phyloP scores from a whole-genome alignment of 2,329 filamentous ascomycete genomes.

The Ophiostoma ulmi region DNA sequence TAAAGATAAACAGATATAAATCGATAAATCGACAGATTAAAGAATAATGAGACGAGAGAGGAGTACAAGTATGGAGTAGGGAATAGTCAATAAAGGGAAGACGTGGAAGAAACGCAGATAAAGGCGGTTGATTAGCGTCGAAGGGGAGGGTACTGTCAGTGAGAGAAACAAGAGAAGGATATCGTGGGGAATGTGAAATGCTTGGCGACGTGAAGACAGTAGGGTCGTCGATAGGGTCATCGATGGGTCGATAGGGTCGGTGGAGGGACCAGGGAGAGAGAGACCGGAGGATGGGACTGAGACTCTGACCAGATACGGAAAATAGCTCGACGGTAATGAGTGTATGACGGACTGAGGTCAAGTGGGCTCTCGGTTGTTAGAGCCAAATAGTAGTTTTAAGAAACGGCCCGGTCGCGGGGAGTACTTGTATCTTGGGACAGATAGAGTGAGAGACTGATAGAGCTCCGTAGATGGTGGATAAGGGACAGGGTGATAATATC shows the following conservation, averaged over 20 bases:
- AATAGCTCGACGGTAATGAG: not conserved
- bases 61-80: not conserved
- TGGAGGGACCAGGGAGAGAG: conserved; percentile 9
- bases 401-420: not conserved
- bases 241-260: conserved; percentile 7
- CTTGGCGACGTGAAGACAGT: conserved; percentile 7
- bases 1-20: not conserved
- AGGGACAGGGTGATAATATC: not conserved
- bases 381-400: not conserved
- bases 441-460: not conserved
- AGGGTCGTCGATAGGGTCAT: conserved; percentile 9
- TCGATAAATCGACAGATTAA: conserved; percentile 4
- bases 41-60: not conserved
- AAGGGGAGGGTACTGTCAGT: not conserved
- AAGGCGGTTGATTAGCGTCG: conserved; percentile 8
- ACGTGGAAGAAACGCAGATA: conserved; percentile 10
- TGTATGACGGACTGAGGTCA: not conserved
- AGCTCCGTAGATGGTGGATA: not conserved
- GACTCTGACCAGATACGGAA: conserved; percentile 4
- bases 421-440: not conserved
- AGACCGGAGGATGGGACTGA: conserved; percentile 1
- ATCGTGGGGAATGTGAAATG: conserved; percentile 11
- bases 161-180: not conserved
- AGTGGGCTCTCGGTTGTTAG: conserved; percentile 3
- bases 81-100: not conserved